A percentile compares a stretch with the other conserved stretches of the same genome.
These are phyloP conservation scores for Jackrogersella multiformis DNA, from an alignment of 495 filamentous ascomycete genomes.

Conservation along the genomic window DNA sequence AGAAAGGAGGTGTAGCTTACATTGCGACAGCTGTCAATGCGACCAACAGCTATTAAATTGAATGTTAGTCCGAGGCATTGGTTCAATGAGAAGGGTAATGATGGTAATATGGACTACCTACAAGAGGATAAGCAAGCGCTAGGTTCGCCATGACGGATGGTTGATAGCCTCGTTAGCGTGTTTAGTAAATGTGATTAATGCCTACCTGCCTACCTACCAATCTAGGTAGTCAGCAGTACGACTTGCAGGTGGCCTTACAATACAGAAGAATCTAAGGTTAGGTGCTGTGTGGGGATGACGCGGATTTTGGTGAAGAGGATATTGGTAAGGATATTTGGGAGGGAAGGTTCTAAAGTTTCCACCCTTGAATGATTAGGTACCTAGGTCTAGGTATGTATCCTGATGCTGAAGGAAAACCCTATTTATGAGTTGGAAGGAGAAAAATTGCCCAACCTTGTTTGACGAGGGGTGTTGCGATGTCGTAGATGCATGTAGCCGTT, in stretches of 20 bases:
- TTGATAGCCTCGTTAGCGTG: background rate
- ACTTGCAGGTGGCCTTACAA: too few species aligned
- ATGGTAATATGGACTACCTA: background rate
- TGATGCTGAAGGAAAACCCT: too few species aligned
- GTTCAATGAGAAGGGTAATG: background rate
- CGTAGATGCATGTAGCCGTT: constrained; percentile 15
- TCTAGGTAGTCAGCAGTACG: background rate
- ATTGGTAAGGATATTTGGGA: too few species aligned
- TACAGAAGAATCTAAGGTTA: too few species aligned
- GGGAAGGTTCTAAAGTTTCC: too few species aligned
- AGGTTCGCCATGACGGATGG: constrained; percentile 16
- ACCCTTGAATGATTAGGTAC: too few species aligned
- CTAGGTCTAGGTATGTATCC: too few species aligned
- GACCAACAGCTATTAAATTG: constrained; percentile 22
- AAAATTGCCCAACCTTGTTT: constrained; percentile 15
- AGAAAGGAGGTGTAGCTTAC: constrained; percentile 9
- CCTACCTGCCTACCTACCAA: too few species aligned
- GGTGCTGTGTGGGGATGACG: too few species aligned
- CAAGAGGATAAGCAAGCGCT: constrained; percentile 12
- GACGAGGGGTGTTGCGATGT: background rate
- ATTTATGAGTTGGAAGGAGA: too few species aligned
- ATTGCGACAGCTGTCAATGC: constrained; percentile 24
- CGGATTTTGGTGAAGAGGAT: too few species aligned
- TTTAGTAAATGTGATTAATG: background rate
- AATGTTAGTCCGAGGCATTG: background rate